Base-by-base conservation (phyloP, 2,329 filamentous ascomycete species). In the Aspergillus pseudonomiae region DNA sequence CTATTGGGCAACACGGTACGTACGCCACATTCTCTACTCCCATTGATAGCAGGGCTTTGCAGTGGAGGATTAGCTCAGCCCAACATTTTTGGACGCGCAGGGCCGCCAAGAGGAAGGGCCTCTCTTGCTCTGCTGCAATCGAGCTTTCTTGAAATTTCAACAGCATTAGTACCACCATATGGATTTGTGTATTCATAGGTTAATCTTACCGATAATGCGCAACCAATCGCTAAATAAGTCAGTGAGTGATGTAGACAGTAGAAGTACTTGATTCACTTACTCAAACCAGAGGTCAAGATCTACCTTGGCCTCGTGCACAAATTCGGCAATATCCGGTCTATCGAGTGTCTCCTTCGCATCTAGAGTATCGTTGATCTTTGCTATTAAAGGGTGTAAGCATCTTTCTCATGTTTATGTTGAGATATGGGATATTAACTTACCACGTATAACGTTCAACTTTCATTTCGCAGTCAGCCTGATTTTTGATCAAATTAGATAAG, bases 21-120 rank as follows among this genome's bases (percentile, higher is more conserved):
- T 68, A 75, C 32, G 80, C 81, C 41, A 85, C 78, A 52, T 84
- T 84, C 53, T 84, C 81, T 9, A 83, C 79, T 3, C 82, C 82
- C 58, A 82, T 79, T 5, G 78, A 77, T 48, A 82, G 80, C 0
- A 86, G 71, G 0, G 83, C 84, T 68, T 84, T 82, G 54, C 84
- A 82, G 62, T 84, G 75, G 0, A 84, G 78, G 69, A 85, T 85
- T 50, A 83, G 82, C 19, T 84, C 78, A 1, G 83, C 81, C 84
- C 84, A 87, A 65, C 83, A 83, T 63, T 80, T 80, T 66, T 86
- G 84, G 0, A 86, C 81, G 2, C 78, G 77, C 1, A 86, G 72
- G 24, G 85, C 85, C 5, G 82, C 72, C 0, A 80, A 65, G 0
- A 83, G 71, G 58, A 76, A 79, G 1, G 77, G 75, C 36, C 71